Evolutionary conservation across 73 alveolate genomes (phyloP).

Genomic region (Halteria grandinella): DNA sequence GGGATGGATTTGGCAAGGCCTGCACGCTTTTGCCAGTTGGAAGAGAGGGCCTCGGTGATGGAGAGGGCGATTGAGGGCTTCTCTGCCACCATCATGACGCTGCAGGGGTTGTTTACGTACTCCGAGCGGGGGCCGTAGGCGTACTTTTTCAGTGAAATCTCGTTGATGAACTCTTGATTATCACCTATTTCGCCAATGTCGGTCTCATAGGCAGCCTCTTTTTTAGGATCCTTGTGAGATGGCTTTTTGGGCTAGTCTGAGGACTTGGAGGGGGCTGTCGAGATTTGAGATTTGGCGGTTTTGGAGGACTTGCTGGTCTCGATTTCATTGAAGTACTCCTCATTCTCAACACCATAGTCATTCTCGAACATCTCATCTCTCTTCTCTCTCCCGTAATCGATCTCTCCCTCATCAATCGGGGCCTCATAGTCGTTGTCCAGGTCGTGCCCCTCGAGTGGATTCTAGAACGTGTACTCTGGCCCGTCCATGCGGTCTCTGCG

Average conservation of each 20-base stretch:
- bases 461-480: not conserved
- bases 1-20: conserved; percentile 68
- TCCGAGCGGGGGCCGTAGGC: conserved; percentile 53
- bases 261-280: not conserved
- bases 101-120: conserved; percentile 55
- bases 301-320: conserved; percentile 50
- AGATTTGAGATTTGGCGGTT: conserved; percentile 28
- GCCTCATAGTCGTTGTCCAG: conserved; percentile 19
- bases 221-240: conserved; percentile 57
- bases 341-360: conserved; percentile 7
- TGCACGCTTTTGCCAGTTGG: conserved; percentile 56
- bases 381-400: conserved; percentile 34
- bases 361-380: not conserved
- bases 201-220: conserved; percentile 43
- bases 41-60: conserved; percentile 91
- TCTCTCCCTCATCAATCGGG: conserved; percentile 12
- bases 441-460: not conserved
- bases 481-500: not conserved
- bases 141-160: conserved; percentile 32
- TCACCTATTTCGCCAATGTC: conserved; percentile 35
- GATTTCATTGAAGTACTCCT: conserved; percentile 61
- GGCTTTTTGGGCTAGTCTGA: conserved; percentile 28
- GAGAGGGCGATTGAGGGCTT: conserved; percentile 98
- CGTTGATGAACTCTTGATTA: conserved; percentile 38
- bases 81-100: conserved; percentile 99